phyloP scores from a whole-genome alignment of 805 yeast species.

The Saccharomycopsis sp. region DNA sequence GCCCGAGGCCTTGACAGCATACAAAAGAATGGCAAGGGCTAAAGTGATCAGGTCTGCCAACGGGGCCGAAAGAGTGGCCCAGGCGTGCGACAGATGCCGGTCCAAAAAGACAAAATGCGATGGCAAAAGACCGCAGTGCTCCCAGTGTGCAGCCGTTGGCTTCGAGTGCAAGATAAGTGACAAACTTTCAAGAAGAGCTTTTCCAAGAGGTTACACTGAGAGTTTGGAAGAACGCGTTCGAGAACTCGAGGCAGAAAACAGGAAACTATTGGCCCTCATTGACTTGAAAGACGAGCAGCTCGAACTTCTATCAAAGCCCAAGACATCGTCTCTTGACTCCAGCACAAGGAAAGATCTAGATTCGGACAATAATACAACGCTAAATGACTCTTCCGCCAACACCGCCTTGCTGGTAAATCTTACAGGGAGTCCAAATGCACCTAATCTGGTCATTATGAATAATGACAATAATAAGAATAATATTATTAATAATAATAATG shows the following conservation, averaged over 20 bases:
- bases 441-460: not conserved
- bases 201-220: conserved; percentile 89
- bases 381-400: too few species aligned
- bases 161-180: conserved; percentile 85
- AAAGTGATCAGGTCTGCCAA: conserved; percentile 66
- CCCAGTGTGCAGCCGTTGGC: conserved; percentile 77
- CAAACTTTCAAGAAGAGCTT: conserved; percentile 74
- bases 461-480: not conserved
- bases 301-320: conserved; percentile 31
- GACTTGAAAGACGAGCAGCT: conserved; percentile 58
- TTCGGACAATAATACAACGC: too few species aligned
- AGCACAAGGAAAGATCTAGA: not conserved
- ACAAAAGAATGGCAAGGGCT: conserved; percentile 11
- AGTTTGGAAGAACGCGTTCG: conserved; percentile 81
- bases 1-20: conserved; percentile 3
- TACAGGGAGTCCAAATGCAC: not conserved
- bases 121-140: conserved; percentile 65
- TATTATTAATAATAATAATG: not conserved
- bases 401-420: too few species aligned
- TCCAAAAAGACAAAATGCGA: conserved; percentile 74
- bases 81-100: conserved; percentile 86
- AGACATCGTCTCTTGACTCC: too few species aligned
- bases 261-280: conserved; percentile 52
- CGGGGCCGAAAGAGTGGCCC: conserved; percentile 63
- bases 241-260: conserved; percentile 74